A percentile compares a stretch with the other conserved stretches of the same genome.
These are phyloP conservation scores for Colletotrichum eremochloae DNA, from an alignment of 2,329 filamentous ascomycete species.

Conservation along the genomic window DNA sequence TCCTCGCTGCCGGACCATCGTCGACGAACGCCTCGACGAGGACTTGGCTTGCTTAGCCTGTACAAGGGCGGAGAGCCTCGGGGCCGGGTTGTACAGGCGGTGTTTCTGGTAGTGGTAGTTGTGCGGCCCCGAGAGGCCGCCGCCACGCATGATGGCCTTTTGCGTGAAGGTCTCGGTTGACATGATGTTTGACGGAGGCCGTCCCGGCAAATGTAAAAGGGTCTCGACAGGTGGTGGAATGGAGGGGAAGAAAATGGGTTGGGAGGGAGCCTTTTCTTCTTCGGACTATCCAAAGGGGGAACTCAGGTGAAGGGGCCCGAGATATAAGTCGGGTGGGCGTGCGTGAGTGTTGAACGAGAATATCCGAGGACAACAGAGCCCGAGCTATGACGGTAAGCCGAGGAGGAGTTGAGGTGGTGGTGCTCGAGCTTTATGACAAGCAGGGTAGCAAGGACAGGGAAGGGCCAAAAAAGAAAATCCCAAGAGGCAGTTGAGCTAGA, in stretches of 20 bases:
- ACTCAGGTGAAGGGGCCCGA: conserved; percentile 30
- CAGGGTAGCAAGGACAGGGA: conserved; percentile 23
- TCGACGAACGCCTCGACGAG: conserved; percentile 17
- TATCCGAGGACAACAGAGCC: conserved; percentile 19
- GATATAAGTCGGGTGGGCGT: conserved; percentile 35
- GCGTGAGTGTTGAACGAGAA: conserved; percentile 2
- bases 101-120: conserved; percentile 38
- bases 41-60: conserved; percentile 35
- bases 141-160: conserved; percentile 37
- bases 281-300: conserved; percentile 16
- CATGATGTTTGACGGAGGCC: conserved; percentile 21
- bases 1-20: conserved; percentile 30
- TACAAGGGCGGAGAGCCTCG: conserved; percentile 37
- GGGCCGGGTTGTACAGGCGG: conserved; percentile 33
- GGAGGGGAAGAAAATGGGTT: not conserved
- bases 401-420: conserved; percentile 10
- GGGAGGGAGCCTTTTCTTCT: not conserved
- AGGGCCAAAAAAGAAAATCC: conserved; percentile 7
- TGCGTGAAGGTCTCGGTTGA: conserved; percentile 40
- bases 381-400: not conserved
- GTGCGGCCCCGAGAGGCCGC: conserved; percentile 39
- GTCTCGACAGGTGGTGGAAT: not conserved
- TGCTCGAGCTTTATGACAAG: conserved; percentile 42
- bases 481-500: not conserved
- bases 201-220: not conserved